Conservation (phyloP, 2,329 filamentous ascomycete species). For the Apiospora rasikravindrae region DNA sequence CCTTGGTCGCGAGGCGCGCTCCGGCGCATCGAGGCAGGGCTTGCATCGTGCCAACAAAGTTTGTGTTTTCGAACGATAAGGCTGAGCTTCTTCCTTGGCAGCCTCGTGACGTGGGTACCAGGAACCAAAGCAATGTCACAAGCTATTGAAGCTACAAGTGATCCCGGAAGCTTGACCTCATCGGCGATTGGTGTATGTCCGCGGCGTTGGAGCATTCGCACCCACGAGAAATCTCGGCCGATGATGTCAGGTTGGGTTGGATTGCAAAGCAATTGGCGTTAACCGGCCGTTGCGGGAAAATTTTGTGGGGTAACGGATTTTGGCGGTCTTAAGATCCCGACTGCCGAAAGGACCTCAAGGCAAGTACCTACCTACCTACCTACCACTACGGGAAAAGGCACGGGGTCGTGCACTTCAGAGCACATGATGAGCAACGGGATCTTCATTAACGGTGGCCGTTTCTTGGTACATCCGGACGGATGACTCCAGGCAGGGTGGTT, state of each 20-base stretch:
- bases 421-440: background rate
- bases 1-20: background rate
- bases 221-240: background rate
- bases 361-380: background rate
- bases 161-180: background rate
- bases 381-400: background rate
- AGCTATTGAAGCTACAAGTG: background rate
- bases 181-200: background rate
- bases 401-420: background rate
- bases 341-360: background rate
- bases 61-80: background rate
- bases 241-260: constrained; percentile 12
- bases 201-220: background rate
- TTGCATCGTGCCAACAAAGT: constrained; percentile 4
- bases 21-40: constrained; percentile 13
- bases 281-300: background rate
- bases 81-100: background rate
- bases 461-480: background rate
- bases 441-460: background rate
- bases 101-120: background rate
- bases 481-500: background rate
- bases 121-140: background rate
- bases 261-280: background rate
- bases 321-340: constrained; percentile 3
- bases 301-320: constrained; percentile 9